Evolutionary conservation across 768 basidiomycete species (phyloP).

Genomic region (Rhodotorula toruloides): DNA sequence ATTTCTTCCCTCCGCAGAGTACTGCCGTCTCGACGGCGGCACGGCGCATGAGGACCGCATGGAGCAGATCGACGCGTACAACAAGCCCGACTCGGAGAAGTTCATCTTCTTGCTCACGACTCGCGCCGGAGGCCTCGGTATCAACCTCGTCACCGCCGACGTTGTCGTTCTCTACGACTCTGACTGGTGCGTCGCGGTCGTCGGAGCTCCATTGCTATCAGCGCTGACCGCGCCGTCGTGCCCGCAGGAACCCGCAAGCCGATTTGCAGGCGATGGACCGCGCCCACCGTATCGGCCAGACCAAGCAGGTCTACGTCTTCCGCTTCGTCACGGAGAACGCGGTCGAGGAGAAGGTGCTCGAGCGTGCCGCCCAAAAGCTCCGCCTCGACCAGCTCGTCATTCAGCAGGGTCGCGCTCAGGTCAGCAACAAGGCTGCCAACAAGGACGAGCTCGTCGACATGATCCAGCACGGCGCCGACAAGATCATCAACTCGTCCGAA

Average conservation of each 20-base stretch:
- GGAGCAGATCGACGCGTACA: conserved; percentile 92
- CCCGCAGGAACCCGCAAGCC: conserved; percentile 86
- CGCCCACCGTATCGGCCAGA: conserved; percentile 93
- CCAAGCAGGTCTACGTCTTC: conserved; percentile 95
- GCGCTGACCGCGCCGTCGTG: background rate
- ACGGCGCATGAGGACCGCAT: conserved; percentile 97
- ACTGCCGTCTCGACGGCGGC: conserved; percentile 92
- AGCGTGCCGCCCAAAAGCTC: conserved; percentile 90
- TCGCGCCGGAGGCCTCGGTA: conserved; percentile 92
- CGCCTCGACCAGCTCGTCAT: conserved; percentile 93
- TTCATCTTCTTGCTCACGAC: conserved; percentile 96
- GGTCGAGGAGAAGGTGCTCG: conserved; percentile 91
- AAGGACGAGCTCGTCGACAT: conserved; percentile 97
- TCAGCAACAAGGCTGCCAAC: conserved; percentile 63
- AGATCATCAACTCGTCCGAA: conserved; percentile 77
- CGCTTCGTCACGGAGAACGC: conserved; percentile 93
- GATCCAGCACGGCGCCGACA: conserved; percentile 96
- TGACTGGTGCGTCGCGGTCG: conserved; percentile 65
- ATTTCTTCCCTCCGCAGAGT: conserved; percentile 51
- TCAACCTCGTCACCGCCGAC: conserved; percentile 91
- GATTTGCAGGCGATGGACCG: conserved; percentile 82
- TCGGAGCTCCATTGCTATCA: background rate
- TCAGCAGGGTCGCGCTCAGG: conserved; percentile 82
- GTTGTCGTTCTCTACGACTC: conserved; percentile 92
- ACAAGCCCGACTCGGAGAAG: conserved; percentile 85